A percentile compares a stretch with the other conserved stretches of the same genome.
These are phyloP conservation scores for Spiromastix sp. DNA, from an alignment of 2,329 filamentous ascomycete genomes.

Conservation along the genomic window DNA sequence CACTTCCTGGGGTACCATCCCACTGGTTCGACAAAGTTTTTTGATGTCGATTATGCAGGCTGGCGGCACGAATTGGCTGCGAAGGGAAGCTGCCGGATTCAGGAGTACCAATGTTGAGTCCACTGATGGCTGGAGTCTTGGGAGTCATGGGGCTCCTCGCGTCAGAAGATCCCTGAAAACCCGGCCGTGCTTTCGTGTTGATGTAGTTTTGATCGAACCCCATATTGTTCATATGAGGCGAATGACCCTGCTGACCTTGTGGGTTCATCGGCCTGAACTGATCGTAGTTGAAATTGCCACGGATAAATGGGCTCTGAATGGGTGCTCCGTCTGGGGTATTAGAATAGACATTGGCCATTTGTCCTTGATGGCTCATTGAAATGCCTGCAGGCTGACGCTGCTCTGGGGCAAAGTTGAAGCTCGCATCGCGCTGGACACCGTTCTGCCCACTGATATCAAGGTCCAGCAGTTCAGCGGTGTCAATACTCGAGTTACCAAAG, in stretches of 20 bases:
- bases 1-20: slow-evolving; percentile 76
- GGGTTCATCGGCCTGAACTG: slow-evolving; percentile 62
- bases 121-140: slow-evolving; percentile 68
- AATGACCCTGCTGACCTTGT: slow-evolving; percentile 48
- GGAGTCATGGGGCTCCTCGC: slow-evolving; percentile 73
- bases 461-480: slow-evolving; percentile 81
- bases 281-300: slow-evolving; percentile 61
- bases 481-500: slow-evolving; percentile 66
- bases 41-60: slow-evolving; percentile 54
- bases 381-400: slow-evolving; percentile 44
- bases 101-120: slow-evolving; percentile 59
- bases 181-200: slow-evolving; percentile 47
- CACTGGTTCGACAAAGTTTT: slow-evolving; percentile 83
- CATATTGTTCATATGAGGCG: slow-evolving; percentile 28
- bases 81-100: slow-evolving; percentile 64
- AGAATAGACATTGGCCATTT: slow-evolving; percentile 67
- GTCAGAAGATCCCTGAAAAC: slow-evolving; percentile 61
- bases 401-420: slow-evolving; percentile 34
- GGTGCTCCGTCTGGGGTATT: slow-evolving; percentile 86
- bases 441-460: slow-evolving; percentile 34
- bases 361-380: slow-evolving; percentile 55
- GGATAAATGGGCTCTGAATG: slow-evolving; percentile 80
- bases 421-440: slow-evolving; percentile 23
- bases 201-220: slow-evolving; percentile 48
- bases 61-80: slow-evolving; percentile 64